phyloP scores from a whole-genome alignment of 768 basidiomycete genomes.

The Phlebiopsis flavidoalba region DNA sequence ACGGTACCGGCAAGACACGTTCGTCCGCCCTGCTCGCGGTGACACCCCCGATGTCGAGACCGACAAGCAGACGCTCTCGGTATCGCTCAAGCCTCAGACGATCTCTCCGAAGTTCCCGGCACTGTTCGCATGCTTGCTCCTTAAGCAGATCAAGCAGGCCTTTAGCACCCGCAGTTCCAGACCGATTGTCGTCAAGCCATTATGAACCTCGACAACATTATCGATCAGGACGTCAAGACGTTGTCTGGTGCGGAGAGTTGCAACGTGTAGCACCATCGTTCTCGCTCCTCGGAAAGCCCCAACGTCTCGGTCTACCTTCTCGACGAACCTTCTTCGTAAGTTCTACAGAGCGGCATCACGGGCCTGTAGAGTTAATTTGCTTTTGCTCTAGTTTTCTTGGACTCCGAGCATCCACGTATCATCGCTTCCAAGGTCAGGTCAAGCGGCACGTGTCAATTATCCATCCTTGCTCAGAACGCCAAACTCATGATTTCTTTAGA shows the following conservation, averaged over 20 bases:
- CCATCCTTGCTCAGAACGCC: neutral
- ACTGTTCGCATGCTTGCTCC: slow-evolving; percentile 90
- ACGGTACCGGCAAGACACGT: slow-evolving; percentile 99
- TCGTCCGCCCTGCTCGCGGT: slow-evolving; percentile 90
- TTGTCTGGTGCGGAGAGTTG: slow-evolving; percentile 98
- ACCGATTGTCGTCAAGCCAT: slow-evolving; percentile 93
- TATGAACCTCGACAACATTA: slow-evolving; percentile 89
- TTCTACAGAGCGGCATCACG: neutral
- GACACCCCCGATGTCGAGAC: slow-evolving; percentile 84
- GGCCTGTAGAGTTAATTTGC: slow-evolving; percentile 25
- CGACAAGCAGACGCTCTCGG: slow-evolving; percentile 73
- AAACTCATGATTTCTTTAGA: slow-evolving; percentile 28
- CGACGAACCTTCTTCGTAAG: slow-evolving; percentile 80
- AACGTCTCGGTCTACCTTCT: slow-evolving; percentile 88
- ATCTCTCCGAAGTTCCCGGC: slow-evolving; percentile 97
- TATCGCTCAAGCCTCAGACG: slow-evolving; percentile 98
- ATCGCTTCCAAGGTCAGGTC: slow-evolving; percentile 96
- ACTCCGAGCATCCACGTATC: slow-evolving; percentile 99
- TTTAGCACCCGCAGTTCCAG: slow-evolving; percentile 99
- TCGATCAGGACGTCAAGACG: slow-evolving; percentile 98
- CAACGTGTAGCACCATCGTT: slow-evolving; percentile 78
- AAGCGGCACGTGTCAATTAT: slow-evolving; percentile 55
- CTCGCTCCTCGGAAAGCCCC: slow-evolving; percentile 84
- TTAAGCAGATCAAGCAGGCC: slow-evolving; percentile 91
- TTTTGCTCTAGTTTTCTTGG: slow-evolving; percentile 66